phyloP scores from a whole-genome alignment of 2,329 filamentous ascomycete species.

The Ilyonectria destructans region DNA sequence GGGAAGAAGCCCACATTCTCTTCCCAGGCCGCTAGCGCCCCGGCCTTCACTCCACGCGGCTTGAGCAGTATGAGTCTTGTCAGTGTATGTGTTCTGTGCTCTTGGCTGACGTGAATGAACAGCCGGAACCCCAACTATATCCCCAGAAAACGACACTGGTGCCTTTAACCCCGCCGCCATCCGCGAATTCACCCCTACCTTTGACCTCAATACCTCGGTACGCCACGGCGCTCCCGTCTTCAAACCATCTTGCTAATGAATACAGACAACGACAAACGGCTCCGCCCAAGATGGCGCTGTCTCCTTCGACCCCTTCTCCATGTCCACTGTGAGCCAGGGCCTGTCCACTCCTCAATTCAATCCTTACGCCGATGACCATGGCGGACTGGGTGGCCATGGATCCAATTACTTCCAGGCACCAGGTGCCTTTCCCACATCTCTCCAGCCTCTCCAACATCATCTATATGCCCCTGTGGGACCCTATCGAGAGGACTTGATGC shows the following conservation, averaged over 20 bases:
- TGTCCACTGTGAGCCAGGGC: conserved; percentile 69
- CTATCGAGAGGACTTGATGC: conserved; percentile 84
- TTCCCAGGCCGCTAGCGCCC: conserved; percentile 90
- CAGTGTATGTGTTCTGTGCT: conserved; percentile 32
- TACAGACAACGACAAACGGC: conserved; percentile 63
- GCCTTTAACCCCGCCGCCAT: conserved; percentile 72
- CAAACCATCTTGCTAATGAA: conserved; percentile 14
- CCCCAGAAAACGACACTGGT: conserved; percentile 61
- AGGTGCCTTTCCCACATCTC: conserved; percentile 65
- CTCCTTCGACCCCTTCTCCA: conserved; percentile 76
- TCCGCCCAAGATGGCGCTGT: conserved; percentile 61
- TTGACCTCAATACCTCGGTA: conserved; percentile 68
- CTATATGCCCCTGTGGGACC: conserved; percentile 91
- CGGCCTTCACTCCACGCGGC: conserved; percentile 85
- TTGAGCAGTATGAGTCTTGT: conserved; percentile 56
- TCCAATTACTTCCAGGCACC: conserved; percentile 79
- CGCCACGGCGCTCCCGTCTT: conserved; percentile 37
- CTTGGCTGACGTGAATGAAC: conserved; percentile 34
- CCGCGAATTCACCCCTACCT: conserved; percentile 74
- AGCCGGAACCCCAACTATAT: conserved; percentile 58
- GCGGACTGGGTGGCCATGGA: conserved; percentile 69
- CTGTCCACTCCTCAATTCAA: conserved; percentile 73
- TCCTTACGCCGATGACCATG: conserved; percentile 84
- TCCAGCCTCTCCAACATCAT: conserved; percentile 88
- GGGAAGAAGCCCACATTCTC: conserved; percentile 85